Base-by-base conservation (phyloP, 1,139 yeast species). In the Geotrichum restrictum region DNA sequence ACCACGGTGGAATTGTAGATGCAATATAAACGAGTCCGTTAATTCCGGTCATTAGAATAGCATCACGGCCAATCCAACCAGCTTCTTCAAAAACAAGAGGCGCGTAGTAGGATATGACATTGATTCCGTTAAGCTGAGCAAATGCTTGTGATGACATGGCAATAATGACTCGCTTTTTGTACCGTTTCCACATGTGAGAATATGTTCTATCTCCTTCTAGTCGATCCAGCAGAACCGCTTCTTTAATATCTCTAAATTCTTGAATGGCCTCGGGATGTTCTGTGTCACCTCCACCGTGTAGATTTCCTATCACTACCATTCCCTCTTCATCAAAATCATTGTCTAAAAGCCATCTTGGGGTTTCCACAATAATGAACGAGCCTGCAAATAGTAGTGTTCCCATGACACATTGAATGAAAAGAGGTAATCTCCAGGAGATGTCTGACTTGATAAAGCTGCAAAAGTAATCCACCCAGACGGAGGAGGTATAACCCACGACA, bases 1-100 rank as follows among this genome's bases (percentile, higher is more conserved):
- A 83, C 96, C 96, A 89, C 0, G 97, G 96, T 2, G 95, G 93
- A 37, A 89, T 72, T 0, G 96, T 88, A 46, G 89, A 79, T 4
- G 77, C 61, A 10, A 88, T 78, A 68, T 89, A 89, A 44, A 88
- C 77, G 16, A 88, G 64, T 3, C 89, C 81, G 66, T 89, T 89
- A 59, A 87, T 76, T n/a, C 97, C 97, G 0, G 97, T 87, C 95
- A 89, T 87, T 57, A 88, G 77, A 56, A 89, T 81, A 1, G 97
- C 96, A 61, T 81, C 80, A 58, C 95, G 75, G 21, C 96, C 96
- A 10, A 77, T 71, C 96, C 96, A 89, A 22, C 97, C 97, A 2
- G 96, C 96, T 63, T 87, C 86, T 68, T 88, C 96, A 68, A 89
- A 89, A 45, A 89, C 94, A 71, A 89, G 75, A 1, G 97, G 96